Evolutionary conservation across 2,329 filamentous ascomycete species (phyloP).

Genomic region (Beauveria varroae): DNA sequence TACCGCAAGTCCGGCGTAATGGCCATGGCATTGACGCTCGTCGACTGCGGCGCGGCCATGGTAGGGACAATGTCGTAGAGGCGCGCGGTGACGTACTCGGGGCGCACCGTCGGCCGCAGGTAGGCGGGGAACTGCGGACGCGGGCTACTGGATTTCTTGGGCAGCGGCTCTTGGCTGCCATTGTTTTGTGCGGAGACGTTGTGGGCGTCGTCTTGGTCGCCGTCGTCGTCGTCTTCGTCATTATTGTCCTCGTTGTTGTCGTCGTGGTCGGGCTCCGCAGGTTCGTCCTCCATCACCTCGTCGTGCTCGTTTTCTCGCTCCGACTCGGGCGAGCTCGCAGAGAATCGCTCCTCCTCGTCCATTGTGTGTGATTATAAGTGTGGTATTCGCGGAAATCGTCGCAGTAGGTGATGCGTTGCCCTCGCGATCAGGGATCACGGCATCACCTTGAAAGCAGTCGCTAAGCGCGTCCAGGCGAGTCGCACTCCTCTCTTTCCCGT

Average conservation of each 20-base stretch:
- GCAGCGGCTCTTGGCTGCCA: conserved; percentile 14
- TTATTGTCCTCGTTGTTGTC: conserved; percentile 29
- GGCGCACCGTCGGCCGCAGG: conserved; percentile 55
- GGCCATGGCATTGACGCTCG: conserved; percentile 87
- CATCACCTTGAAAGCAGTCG: not conserved
- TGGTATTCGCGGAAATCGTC: not conserved
- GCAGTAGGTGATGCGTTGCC: not conserved
- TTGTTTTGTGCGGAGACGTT: conserved; percentile 22
- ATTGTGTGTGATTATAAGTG: conserved; percentile 14
- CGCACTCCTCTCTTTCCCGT: not conserved
- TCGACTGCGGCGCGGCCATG: conserved; percentile 91
- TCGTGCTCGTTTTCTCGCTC: conserved; percentile 24
- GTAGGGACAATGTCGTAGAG: conserved; percentile 95
- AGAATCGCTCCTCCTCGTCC: conserved; percentile 27
- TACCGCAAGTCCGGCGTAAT: conserved; percentile 91
- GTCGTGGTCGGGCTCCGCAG: conserved; percentile 24
- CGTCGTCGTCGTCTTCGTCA: conserved; percentile 28
- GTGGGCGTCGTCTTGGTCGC: conserved; percentile 29
- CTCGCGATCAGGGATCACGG: not conserved
- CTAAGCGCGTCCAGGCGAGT: not conserved
- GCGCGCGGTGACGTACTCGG: conserved; percentile 69
- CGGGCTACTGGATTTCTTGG: conserved; percentile 24
- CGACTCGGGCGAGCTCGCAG: conserved; percentile 24
- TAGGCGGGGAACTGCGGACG: conserved; percentile 15
- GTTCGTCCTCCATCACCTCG: conserved; percentile 15